Evolutionary conservation across 2,329 filamentous ascomycete species (phyloP).

Genomic region (Phyllosticta citriasiana): DNA sequence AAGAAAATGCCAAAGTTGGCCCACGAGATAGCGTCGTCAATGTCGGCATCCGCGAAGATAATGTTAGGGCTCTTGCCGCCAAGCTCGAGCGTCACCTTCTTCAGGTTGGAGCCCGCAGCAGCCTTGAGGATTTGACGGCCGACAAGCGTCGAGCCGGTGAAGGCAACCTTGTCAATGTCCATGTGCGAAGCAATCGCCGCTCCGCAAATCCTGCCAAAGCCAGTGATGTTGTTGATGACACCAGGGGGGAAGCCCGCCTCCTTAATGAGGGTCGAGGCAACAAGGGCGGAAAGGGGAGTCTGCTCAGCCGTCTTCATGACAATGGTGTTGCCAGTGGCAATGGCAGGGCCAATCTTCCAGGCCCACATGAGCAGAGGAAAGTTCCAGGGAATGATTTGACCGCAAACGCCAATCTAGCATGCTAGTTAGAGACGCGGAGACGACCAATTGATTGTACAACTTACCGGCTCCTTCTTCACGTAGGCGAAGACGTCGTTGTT

Average conservation of each 20-base stretch:
- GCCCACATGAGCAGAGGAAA: slow-evolving; percentile 72
- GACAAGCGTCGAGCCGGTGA: slow-evolving; percentile 67
- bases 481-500: slow-evolving; percentile 73
- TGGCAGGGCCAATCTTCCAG: slow-evolving; percentile 72
- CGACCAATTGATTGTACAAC: slow-evolving; percentile 13
- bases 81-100: slow-evolving; percentile 73
- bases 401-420: slow-evolving; percentile 59
- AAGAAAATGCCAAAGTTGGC: slow-evolving; percentile 56
- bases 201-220: slow-evolving; percentile 69
- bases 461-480: slow-evolving; percentile 64
- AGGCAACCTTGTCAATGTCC: slow-evolving; percentile 74
- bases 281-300: slow-evolving; percentile 60
- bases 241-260: slow-evolving; percentile 71
- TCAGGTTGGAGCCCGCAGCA: slow-evolving; percentile 65
- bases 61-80: slow-evolving; percentile 77
- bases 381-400: slow-evolving; percentile 86
- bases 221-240: slow-evolving; percentile 67
- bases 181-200: slow-evolving; percentile 67
- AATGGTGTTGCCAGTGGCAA: slow-evolving; percentile 62
- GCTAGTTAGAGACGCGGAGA: slow-evolving; percentile 14
- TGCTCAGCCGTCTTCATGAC: slow-evolving; percentile 70
- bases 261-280: slow-evolving; percentile 56
- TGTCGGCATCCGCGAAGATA: slow-evolving; percentile 67
- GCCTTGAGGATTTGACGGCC: slow-evolving; percentile 73
- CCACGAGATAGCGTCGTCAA: slow-evolving; percentile 68